Evolutionary conservation across 1,139 yeast genomes (phyloP).

Genomic region (Hyphopichia wangnamkhiaoensis): DNA sequence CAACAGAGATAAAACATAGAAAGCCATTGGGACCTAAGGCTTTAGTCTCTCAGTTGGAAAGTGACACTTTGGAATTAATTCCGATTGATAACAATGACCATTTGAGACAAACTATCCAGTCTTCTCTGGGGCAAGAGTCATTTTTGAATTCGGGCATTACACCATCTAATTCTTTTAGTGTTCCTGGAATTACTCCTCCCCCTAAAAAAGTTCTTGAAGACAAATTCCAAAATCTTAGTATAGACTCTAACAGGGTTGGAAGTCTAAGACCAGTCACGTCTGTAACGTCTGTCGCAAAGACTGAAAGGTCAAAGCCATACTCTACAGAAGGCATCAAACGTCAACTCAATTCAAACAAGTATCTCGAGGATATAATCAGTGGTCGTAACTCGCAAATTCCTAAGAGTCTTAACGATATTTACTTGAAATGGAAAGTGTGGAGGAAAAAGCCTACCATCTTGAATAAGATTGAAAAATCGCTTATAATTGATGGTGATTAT

Average conservation of each 20-base stretch:
- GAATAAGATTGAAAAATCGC: slow-evolving; percentile 75
- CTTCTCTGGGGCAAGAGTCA: slow-evolving; percentile 7
- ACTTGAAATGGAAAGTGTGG: slow-evolving; percentile 74
- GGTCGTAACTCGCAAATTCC: slow-evolving; percentile 38
- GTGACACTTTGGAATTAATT: slow-evolving; percentile 23
- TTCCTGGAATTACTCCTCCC: slow-evolving; percentile 30
- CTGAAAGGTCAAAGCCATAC: not conserved
- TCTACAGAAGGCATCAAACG: slow-evolving; percentile 3
- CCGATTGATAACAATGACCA: slow-evolving; percentile 12
- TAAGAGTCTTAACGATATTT: slow-evolving; percentile 38
- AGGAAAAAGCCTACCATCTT: slow-evolving; percentile 84
- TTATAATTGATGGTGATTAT: slow-evolving; percentile 92
- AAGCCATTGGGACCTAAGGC: slow-evolving; percentile 1
- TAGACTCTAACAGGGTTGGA: slow-evolving; percentile 1
- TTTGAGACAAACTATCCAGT: not conserved
- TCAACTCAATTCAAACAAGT: slow-evolving; percentile 23
- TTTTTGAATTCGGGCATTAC: slow-evolving; percentile 24
- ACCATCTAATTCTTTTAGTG: slow-evolving; percentile 27
- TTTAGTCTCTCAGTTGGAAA: slow-evolving; percentile 13
- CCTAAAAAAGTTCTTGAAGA: slow-evolving; percentile 21
- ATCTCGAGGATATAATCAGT: slow-evolving; percentile 37
- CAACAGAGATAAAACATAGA: slow-evolving; percentile 4
- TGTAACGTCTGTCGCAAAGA: not conserved
- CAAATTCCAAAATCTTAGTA: slow-evolving; percentile 15
- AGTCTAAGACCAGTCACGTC: not conserved